Percentiles rank a stretch among this genome's conserved stretches.
Conservation (phyloP, 2,329 filamentous ascomycete genomes). For the Colletotrichum caudatum region DNA sequence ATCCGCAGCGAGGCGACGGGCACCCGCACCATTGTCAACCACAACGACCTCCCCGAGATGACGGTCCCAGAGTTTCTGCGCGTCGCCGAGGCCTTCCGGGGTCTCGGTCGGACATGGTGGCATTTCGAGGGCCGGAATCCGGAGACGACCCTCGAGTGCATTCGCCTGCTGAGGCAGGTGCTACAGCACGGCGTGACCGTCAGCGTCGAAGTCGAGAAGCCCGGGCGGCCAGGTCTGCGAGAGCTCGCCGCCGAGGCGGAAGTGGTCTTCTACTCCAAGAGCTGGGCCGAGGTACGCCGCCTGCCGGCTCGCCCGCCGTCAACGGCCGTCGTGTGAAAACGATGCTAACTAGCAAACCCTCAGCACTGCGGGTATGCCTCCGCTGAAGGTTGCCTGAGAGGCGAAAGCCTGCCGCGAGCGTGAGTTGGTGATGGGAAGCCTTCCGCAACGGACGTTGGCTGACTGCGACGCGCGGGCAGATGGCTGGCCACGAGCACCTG, state of each 20-base stretch:
- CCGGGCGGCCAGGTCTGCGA: constrained; percentile 68
- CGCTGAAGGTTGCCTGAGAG: constrained; percentile 63
- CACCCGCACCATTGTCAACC: constrained; percentile 78
- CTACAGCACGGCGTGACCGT: constrained; percentile 51
- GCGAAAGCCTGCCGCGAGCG: constrained; percentile 59
- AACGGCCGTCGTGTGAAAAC: background rate
- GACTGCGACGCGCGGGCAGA: constrained; percentile 47
- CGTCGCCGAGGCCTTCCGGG: constrained; percentile 55
- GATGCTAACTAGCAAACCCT: constrained; percentile 7
- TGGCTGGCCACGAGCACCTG: constrained; percentile 69
- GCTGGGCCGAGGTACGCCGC: constrained; percentile 74
- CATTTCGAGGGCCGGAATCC: constrained; percentile 77
- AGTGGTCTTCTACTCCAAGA: constrained; percentile 79
- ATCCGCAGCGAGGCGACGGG: constrained; percentile 70
- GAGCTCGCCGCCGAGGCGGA: constrained; percentile 73
- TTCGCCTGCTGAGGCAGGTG: constrained; percentile 63
- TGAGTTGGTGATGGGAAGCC: constrained; percentile 50
- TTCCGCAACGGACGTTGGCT: constrained; percentile 11
- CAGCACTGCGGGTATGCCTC: constrained; percentile 53
- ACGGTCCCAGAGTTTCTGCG: constrained; percentile 68
- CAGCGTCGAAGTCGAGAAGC: constrained; percentile 81
- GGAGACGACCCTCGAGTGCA: constrained; percentile 69
- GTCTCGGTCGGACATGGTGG: constrained; percentile 67
- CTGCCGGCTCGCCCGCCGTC: background rate
- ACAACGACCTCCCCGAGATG: constrained; percentile 77